Evolutionary conservation across 164 flowering plant species (phyloP).

Genomic region (Piper betle): DNA sequence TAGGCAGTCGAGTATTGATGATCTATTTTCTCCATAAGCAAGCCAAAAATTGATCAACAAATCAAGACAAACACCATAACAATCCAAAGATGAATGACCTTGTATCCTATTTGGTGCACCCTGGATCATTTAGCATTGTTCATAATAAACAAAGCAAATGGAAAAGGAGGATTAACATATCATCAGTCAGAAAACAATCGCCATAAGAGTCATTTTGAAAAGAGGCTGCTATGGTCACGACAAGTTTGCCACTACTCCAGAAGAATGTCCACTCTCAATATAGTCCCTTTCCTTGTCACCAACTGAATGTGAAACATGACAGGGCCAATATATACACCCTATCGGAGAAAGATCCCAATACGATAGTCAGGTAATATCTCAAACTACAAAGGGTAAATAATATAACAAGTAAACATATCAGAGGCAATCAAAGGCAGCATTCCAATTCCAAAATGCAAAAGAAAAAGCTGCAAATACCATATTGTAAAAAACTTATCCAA

Average conservation of each 20-base stretch:
- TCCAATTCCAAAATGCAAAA: background rate
- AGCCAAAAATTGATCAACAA: background rate
- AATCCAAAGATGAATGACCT: slow-evolving; percentile 3
- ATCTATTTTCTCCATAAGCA: background rate
- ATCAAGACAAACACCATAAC: background rate
- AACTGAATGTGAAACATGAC: slow-evolving; percentile 35
- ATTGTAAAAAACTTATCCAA: too few relatives aligned
- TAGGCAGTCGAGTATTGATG: background rate
- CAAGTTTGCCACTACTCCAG: slow-evolving; percentile 34
- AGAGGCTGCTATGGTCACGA: slow-evolving; percentile 18
- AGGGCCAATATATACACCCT: slow-evolving; percentile 41
- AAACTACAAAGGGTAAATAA: slow-evolving; percentile 5
- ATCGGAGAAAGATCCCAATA: slow-evolving; percentile 41
- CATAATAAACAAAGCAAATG: slow-evolving; percentile 10
- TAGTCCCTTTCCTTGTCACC: slow-evolving; percentile 27
- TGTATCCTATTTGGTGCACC: slow-evolving; percentile 1
- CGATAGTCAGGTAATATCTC: slow-evolving; percentile 27
- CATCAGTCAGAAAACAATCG: slow-evolving; percentile 16
- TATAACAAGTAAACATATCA: background rate
- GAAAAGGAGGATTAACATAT: slow-evolving; percentile 5
- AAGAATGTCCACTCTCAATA: slow-evolving; percentile 27
- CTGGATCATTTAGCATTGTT: slow-evolving; percentile 6
- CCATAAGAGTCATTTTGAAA: slow-evolving; percentile 13
- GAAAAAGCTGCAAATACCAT: background rate
- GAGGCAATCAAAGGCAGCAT: background rate